Evolutionary conservation across 306 rosid species (phyloP).

Genomic region (Castanea mollissima): DNA sequence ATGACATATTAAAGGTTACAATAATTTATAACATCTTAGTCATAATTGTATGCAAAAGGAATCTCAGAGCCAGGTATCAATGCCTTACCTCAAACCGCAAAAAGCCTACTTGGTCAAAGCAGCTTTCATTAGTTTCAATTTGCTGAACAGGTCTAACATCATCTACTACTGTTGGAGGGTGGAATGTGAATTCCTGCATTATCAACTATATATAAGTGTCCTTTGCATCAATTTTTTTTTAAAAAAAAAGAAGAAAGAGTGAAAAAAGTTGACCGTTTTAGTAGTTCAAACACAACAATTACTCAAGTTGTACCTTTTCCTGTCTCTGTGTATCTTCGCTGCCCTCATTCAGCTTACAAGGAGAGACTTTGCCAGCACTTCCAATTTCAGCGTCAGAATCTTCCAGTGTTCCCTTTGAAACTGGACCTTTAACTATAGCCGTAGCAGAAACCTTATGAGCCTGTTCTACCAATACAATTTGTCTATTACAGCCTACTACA

Average conservation of each 20-base stretch:
- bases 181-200: conserved; percentile 42
- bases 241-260: neutral
- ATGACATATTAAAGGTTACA: neutral
- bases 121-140: conserved; percentile 37
- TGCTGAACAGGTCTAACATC: conserved; percentile 34
- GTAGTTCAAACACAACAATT: conserved; percentile 9
- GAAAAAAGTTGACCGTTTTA: conserved; percentile 12
- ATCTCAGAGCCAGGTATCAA: neutral
- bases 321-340: conserved; percentile 23
- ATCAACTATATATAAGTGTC: conserved; percentile 19
- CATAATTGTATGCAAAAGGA: neutral
- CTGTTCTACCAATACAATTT: conserved; percentile 43
- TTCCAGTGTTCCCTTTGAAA: conserved; percentile 37
- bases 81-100: conserved; percentile 79
- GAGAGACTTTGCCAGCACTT: conserved; percentile 18
- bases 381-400: conserved; percentile 27
- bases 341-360: conserved; percentile 21
- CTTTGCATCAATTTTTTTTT: neutral
- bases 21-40: neutral
- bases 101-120: conserved; percentile 39
- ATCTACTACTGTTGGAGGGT: conserved; percentile 26
- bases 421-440: conserved; percentile 27
- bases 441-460: conserved; percentile 31
- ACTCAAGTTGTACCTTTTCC: conserved; percentile 32
- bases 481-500: neutral